Evolutionary conservation across 768 basidiomycete genomes (phyloP).

Genomic region (Suillus decipiens): DNA sequence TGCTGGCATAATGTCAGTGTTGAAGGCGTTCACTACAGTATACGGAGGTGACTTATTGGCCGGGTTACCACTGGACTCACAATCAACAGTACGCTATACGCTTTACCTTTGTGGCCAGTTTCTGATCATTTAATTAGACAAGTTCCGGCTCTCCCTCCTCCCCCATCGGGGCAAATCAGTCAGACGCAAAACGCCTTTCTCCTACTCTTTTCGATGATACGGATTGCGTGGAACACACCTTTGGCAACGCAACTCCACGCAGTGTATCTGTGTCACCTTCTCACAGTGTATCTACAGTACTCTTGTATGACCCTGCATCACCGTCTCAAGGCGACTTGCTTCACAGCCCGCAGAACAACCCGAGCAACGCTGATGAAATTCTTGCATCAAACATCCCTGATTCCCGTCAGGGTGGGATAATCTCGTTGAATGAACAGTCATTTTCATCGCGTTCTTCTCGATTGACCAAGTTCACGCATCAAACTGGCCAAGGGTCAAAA

Average conservation of each 20-base stretch:
- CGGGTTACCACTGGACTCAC: conserved; percentile 44
- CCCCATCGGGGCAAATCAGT: not conserved
- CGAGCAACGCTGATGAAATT: not conserved
- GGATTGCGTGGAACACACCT: not conserved
- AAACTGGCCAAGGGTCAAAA: not conserved
- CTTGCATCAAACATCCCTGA: not conserved
- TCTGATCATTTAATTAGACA: not conserved
- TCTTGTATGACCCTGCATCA: not conserved
- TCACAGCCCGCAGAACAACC: not conserved
- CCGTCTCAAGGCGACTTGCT: not conserved
- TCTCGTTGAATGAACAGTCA: not conserved
- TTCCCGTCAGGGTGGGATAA: not conserved
- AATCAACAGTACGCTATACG: conserved; percentile 25
- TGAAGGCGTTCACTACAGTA: conserved; percentile 48
- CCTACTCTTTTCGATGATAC: not conserved
- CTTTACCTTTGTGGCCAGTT: not conserved
- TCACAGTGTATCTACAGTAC: not conserved
- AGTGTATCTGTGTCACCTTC: not conserved
- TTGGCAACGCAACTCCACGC: not conserved
- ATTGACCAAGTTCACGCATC: not conserved
- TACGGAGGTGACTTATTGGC: conserved; percentile 50
- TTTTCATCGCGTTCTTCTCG: not conserved
- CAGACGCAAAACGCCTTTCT: not conserved
- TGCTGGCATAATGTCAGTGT: conserved; percentile 40
- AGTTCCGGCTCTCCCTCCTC: not conserved